Evolutionary conservation across 2,329 filamentous ascomycete species (phyloP), one percentile per base, ranked within the genome.

Genomic region (Peltaster fructicola): DNA sequence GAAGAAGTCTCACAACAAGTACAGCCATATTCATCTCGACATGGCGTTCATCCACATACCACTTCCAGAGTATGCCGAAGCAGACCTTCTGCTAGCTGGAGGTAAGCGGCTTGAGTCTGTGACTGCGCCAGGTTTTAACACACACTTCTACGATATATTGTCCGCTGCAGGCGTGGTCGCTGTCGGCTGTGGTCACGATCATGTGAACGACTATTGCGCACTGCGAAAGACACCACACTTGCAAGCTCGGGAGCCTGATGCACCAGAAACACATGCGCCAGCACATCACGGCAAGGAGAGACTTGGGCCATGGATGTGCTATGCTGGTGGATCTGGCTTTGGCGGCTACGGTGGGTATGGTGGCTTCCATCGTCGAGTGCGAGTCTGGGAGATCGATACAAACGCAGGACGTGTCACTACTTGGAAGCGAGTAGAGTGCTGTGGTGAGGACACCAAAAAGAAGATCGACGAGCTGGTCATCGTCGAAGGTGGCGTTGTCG

Each of bases 41-140:
- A 68, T 95, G 50, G 81, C 88, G 1, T 98, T 98, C 47, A 90
- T 98, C 34, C 88, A 98, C 48, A 98, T 98, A 28, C 88, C 88
- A 0, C 58, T 98, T 3, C 84, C 88, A 0, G 88, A 98, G 49
- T 93, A 93, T 44, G 61, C 65, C 18, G 64, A 73, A 24, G 46
- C 54, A 1, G 66, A 75, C 16, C 57, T 56, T 2, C 39, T 47
- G 3, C 56, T 59, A 22, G 30, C 35, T 15, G 65, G 75, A 10
- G 88, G 88, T 7, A 59, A 69, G 14, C 88, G 73, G 70, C 70
- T 66, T 26, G 88, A 98, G 48, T 63, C 69, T 10, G 76, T 88
- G 8, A 95, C 85, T 1, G 85, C 88, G 0, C 88, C 88, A 0
- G 61, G 60, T 1, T 92, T 77, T 51, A 98, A 98, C 50, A 79